A percentile compares a stretch with the other conserved stretches of the same genome.
Conservation (phyloP, 345 rosid genomes). For the Heritiera fomes region DNA sequence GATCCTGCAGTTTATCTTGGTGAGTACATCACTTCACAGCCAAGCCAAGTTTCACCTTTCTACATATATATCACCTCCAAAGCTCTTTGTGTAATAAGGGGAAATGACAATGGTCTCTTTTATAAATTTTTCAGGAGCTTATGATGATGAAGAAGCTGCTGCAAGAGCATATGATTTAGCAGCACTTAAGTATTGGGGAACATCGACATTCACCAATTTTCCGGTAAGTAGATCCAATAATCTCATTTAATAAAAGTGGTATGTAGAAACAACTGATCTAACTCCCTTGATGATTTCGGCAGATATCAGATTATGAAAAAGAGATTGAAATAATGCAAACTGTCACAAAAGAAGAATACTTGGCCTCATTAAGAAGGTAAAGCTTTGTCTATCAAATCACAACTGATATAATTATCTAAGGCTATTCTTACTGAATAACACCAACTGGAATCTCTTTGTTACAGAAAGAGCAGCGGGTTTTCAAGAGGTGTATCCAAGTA, state of each 20-base stretch:
- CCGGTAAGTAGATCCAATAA: conserved; percentile 34
- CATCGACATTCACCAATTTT: conserved; percentile 61
- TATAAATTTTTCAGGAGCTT: conserved; percentile 47
- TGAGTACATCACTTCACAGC: conserved; percentile 24
- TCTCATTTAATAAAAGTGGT: background rate
- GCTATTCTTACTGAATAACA: conserved; percentile 13
- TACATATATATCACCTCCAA: too few species aligned
- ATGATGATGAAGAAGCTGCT: conserved; percentile 73
- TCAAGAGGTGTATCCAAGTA: conserved; percentile 73
- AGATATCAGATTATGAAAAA: conserved; percentile 56
- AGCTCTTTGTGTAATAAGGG: background rate
- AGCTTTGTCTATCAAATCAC: conserved; percentile 1
- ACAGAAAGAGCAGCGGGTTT: conserved; percentile 70
- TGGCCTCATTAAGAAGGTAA: conserved; percentile 66
- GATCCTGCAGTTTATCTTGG: conserved; percentile 59
- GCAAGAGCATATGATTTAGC: conserved; percentile 75
- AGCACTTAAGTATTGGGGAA: conserved; percentile 69
- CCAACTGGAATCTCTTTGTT: background rate
- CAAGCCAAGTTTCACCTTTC: background rate
- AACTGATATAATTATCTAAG: background rate
- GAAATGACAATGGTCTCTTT: background rate
- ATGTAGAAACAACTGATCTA: background rate
- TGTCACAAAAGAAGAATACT: conserved; percentile 60
- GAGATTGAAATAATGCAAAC: conserved; percentile 64
- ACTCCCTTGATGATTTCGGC: background rate